Percentiles rank a stretch among this genome's conserved stretches.
These are phyloP conservation scores for Ophiostoma piceae DNA, from an alignment of 2,329 filamentous ascomycete genomes.

Conservation along the genomic window DNA sequence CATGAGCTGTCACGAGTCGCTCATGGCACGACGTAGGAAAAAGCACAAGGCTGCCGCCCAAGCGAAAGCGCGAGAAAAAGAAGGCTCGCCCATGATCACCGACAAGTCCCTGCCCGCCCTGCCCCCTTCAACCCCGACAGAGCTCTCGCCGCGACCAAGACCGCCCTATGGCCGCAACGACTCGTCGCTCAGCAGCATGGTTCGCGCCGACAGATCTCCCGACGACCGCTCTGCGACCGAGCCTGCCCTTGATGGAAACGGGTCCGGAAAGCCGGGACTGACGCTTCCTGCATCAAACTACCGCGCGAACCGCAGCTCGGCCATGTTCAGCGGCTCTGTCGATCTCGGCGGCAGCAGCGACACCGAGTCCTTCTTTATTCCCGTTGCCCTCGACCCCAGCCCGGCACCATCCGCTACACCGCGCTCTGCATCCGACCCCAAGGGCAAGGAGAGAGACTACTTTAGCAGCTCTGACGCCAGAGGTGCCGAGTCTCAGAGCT, in stretches of 20 bases:
- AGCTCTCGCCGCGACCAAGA: slow-evolving; percentile 61
- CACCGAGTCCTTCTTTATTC: slow-evolving; percentile 68
- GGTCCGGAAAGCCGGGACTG: slow-evolving; percentile 34
- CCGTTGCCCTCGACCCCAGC: slow-evolving; percentile 67
- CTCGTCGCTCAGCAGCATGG: slow-evolving; percentile 48
- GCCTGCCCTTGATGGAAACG: slow-evolving; percentile 27
- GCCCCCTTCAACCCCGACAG: slow-evolving; percentile 66
- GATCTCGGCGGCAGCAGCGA: slow-evolving; percentile 45
- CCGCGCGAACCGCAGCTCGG: slow-evolving; percentile 69
- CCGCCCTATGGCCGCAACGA: slow-evolving; percentile 50
- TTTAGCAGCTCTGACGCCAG: slow-evolving; percentile 42
- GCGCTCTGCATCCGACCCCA: slow-evolving; percentile 47
- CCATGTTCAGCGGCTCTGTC: slow-evolving; percentile 45
- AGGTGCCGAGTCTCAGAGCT: slow-evolving; percentile 47
- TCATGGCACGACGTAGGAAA: slow-evolving; percentile 90
- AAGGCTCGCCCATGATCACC: slow-evolving; percentile 61
- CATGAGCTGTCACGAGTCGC: slow-evolving; percentile 95
- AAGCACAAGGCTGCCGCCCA: slow-evolving; percentile 66
- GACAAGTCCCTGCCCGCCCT: slow-evolving; percentile 93
- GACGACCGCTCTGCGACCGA: slow-evolving; percentile 43
- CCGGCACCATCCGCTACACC: slow-evolving; percentile 53
- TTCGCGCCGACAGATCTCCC: slow-evolving; percentile 49
- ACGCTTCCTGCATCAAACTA: slow-evolving; percentile 72
- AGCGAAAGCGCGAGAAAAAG: slow-evolving; percentile 59
- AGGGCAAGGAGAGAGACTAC: slow-evolving; percentile 51